Percentiles rank a stretch among this genome's conserved stretches.
Evolutionary conservation across 2,329 filamentous ascomycete genomes (phyloP).

Genomic region (Saccharata proteae): DNA sequence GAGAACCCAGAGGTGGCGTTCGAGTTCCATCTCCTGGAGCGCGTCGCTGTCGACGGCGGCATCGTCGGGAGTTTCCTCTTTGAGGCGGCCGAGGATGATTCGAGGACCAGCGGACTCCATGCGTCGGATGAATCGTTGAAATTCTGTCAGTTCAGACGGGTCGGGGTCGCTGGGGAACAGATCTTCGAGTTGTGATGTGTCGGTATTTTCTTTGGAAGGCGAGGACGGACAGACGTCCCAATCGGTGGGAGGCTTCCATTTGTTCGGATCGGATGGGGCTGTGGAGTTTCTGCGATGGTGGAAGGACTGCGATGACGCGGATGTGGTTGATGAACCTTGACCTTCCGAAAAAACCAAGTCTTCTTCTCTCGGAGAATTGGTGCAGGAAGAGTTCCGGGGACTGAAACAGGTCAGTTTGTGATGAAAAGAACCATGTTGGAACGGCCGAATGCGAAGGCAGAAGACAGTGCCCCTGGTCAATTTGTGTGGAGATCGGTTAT

Average conservation of each 20-base stretch:
- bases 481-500: neutral
- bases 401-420: neutral
- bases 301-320: neutral
- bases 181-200: conserved; percentile 2
- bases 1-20: conserved; percentile 51
- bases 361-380: conserved; percentile 4
- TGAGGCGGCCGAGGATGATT: conserved; percentile 43
- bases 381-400: neutral
- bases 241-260: conserved; percentile 19
- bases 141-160: conserved; percentile 19
- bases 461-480: conserved; percentile 6
- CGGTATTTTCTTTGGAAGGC: too few species aligned
- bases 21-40: conserved; percentile 39
- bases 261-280: neutral
- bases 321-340: neutral
- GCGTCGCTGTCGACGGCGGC: conserved; percentile 28
- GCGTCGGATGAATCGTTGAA: conserved; percentile 42
- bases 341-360: conserved; percentile 1
- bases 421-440: too few species aligned
- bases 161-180: conserved; percentile 5
- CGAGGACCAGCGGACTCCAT: conserved; percentile 43
- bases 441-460: conserved; percentile 3
- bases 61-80: conserved; percentile 29
- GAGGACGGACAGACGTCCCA: conserved; percentile 16
- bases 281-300: neutral